Base-by-base conservation (phyloP, 2,329 filamentous ascomycete genomes). In the Talaromyces sp. region DNA sequence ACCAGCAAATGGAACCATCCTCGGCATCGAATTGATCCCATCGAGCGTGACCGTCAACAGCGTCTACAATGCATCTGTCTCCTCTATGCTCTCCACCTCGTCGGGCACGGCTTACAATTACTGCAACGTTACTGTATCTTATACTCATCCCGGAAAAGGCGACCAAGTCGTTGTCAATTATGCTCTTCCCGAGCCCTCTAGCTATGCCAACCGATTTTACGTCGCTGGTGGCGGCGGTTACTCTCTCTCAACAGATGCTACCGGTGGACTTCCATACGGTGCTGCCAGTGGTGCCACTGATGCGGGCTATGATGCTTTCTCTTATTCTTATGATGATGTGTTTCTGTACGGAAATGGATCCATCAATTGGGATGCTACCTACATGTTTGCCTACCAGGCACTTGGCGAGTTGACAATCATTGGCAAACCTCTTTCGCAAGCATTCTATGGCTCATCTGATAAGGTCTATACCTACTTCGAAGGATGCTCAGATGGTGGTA, bases 401-500 rank as follows among this genome's bases (percentile, higher is more conserved):
- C 61, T 63, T 10, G 61, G 51, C 27, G 61, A 63, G 22, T n/a
- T 63, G 49, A 58, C 61, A 25, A 45, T 31, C 13, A 19, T 63
- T 43, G 61, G 49, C 7, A 63, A 63, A 56, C 22, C 47, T 17
- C 22, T 27, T 5, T 15, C 43, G 5, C 22, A 27, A 27, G 47
- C 11, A 27, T 49, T 49, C 22, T 27, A 49, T 13, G 8, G 22
- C 22, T 17, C 47, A 15, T 27, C 47, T 2, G 22, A 27, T 6
- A 63, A 63, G n/a, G 13, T 63, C 17, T 63, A 63, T 29, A 70
- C 82, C 1, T 85, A 85, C 72, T 85, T 81, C 66, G 78, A 83
- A 63, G 82, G 82, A 1, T 85, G 83, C 69, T 84, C 82, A 3
- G 83, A 85, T 63, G 83, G 83, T 25, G 61, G 61, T 10, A 51